Conservation (phyloP, 495 filamentous ascomycete species). For the Penicillium malachiteum region DNA sequence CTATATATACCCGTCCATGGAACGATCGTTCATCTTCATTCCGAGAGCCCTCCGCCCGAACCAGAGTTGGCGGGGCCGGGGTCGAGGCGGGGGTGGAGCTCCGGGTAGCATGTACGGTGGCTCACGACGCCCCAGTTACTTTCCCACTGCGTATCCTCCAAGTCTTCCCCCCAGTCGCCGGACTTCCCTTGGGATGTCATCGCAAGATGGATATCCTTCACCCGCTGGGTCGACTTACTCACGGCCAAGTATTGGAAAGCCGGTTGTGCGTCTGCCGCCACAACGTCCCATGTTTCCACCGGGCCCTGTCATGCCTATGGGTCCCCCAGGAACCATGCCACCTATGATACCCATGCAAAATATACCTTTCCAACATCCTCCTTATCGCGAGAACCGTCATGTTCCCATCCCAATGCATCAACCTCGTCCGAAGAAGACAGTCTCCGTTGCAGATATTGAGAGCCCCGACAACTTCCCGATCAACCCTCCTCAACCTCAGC, state of each 20-base stretch:
- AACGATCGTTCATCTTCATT: constrained; percentile 97
- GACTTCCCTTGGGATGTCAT: constrained; percentile 78
- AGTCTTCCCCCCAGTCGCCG: constrained; percentile 80
- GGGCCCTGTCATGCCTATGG: constrained; percentile 14
- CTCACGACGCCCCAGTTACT: constrained; percentile 75
- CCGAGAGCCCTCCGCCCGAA: constrained; percentile 90
- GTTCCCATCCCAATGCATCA: constrained; percentile 88
- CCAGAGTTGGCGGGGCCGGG: constrained; percentile 69
- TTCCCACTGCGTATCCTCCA: constrained; percentile 84
- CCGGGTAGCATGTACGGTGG: constrained; percentile 47
- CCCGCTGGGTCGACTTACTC: constrained; percentile 76
- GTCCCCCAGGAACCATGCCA: constrained; percentile 37
- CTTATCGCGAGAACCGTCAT: constrained; percentile 74
- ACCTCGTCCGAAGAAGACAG: constrained; percentile 88
- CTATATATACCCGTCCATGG: constrained; percentile 86
- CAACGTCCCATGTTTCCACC: constrained; percentile 36
- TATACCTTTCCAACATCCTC: constrained; percentile 56
- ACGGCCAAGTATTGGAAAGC: constrained; percentile 62
- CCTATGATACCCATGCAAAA: constrained; percentile 33
- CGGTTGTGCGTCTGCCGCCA: constrained; percentile 84
- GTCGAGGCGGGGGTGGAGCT: constrained; percentile 53
- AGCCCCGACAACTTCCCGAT: constrained; percentile 71
- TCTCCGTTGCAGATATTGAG: constrained; percentile 94
- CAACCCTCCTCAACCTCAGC: constrained; percentile 68
- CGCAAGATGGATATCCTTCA: constrained; percentile 72